phyloP scores from a whole-genome alignment of 2,329 filamentous ascomycete species.

The Colletotrichum viniferum region DNA sequence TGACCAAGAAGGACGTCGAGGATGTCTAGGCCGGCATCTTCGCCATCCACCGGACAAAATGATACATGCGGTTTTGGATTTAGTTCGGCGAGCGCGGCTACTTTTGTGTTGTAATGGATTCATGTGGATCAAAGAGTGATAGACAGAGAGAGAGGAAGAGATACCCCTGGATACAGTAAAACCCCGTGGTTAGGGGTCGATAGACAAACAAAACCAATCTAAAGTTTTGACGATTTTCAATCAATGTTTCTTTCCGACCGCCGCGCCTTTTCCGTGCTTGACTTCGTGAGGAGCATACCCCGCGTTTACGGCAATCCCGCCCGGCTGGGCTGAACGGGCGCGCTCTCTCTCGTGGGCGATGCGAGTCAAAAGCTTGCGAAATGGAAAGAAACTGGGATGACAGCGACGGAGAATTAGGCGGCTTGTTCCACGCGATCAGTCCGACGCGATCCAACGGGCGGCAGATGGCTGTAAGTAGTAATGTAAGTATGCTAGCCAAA shows the following conservation, averaged over 20 bases:
- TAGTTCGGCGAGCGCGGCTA: not conserved
- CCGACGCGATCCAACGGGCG: not conserved
- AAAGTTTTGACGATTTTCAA: not conserved
- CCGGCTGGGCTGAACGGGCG: not conserved
- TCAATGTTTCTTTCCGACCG: not conserved
- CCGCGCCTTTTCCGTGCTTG: not conserved
- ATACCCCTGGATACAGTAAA: not conserved
- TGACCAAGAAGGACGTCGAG: slow-evolving; percentile 22
- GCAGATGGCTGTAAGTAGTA: not conserved
- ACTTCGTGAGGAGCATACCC: not conserved
- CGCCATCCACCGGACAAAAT: not conserved
- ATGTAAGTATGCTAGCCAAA: not conserved
- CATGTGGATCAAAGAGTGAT: not conserved
- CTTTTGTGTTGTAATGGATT: not conserved
- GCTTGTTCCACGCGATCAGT: not conserved
- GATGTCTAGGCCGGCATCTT: not conserved
- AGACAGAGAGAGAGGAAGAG: not conserved
- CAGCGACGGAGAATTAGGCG: not conserved
- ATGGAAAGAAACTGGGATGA: not conserved
- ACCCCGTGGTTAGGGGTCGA: not conserved
- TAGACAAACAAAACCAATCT: not conserved
- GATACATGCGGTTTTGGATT: not conserved
- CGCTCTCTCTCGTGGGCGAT: not conserved
- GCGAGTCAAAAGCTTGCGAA: not conserved
- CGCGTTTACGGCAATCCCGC: not conserved